These are phyloP conservation scores for Pelagophyceae sp. DNA, from an alignment of 352 stramenopile genomes.

Conservation along the genomic window DNA sequence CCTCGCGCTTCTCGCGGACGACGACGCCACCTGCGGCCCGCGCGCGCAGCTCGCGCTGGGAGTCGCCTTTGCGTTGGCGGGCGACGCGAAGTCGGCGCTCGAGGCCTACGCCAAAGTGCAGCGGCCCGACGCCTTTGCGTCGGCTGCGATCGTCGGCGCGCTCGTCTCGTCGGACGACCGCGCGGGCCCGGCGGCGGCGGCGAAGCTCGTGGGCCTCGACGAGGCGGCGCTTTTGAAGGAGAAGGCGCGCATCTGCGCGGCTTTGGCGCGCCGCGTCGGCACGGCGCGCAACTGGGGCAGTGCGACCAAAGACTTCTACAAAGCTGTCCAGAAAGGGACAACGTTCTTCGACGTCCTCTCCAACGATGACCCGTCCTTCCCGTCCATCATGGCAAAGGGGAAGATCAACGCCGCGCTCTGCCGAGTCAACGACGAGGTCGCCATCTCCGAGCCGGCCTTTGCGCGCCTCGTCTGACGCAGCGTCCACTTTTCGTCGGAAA, in stretches of 20 bases:
- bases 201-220: background rate
- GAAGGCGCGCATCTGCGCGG: background rate
- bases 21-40: background rate
- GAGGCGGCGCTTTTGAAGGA: background rate
- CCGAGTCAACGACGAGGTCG: background rate
- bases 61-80: background rate
- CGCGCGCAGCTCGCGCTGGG: background rate
- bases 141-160: background rate
- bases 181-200: background rate
- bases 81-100: background rate
- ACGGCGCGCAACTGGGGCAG: constrained; percentile 10
- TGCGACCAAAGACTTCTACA: background rate
- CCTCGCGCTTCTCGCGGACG: background rate
- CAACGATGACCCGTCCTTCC: background rate
- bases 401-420: background rate
- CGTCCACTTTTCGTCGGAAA: no score
- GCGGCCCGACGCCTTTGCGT: background rate
- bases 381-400: no score
- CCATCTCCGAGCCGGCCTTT: constrained; percentile 6
- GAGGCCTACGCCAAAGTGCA: background rate
- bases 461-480: background rate
- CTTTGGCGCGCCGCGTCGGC: constrained; percentile 3
- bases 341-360: background rate
- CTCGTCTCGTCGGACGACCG: background rate
- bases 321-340: background rate